These are phyloP conservation scores for Coemansia sp. DNA, from an alignment of 192 early-diverging fungal species.

Conservation along the genomic window DNA sequence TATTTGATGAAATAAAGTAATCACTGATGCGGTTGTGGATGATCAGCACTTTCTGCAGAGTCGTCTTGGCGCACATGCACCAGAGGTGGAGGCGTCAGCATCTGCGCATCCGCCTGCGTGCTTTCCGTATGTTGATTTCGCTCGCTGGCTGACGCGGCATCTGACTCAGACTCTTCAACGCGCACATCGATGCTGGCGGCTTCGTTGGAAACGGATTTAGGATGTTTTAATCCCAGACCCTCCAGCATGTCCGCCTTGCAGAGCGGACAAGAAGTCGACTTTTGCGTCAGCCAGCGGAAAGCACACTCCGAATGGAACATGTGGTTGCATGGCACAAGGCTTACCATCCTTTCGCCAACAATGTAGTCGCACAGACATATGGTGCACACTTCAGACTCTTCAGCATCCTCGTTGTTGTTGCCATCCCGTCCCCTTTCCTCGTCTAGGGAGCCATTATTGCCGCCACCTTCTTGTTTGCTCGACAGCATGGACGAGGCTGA, in stretches of 20 bases:
- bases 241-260: conserved; percentile 39
- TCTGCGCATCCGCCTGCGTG: neutral
- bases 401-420: neutral
- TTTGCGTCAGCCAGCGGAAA: conserved; percentile 35
- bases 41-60: neutral
- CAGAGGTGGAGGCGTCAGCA: neutral
- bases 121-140: neutral
- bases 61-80: neutral
- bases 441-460: neutral
- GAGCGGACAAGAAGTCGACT: conserved; percentile 40
- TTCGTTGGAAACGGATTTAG: conserved; percentile 9
- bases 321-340: conserved; percentile 37
- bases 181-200: neutral
- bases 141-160: neutral
- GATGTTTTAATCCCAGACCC: conserved; percentile 17
- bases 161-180: conserved; percentile 6
- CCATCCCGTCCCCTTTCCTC: conserved; percentile 1
- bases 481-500: neutral
- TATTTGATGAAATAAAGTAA: too few species aligned
- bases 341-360: conserved; percentile 23
- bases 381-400: conserved; percentile 30
- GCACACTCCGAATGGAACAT: conserved; percentile 40
- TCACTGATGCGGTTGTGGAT: neutral
- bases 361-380: conserved; percentile 30
- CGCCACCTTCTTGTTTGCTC: neutral